Conservation (phyloP, 495 filamentous ascomycete genomes). For the Trichocladium uniseriatum region DNA sequence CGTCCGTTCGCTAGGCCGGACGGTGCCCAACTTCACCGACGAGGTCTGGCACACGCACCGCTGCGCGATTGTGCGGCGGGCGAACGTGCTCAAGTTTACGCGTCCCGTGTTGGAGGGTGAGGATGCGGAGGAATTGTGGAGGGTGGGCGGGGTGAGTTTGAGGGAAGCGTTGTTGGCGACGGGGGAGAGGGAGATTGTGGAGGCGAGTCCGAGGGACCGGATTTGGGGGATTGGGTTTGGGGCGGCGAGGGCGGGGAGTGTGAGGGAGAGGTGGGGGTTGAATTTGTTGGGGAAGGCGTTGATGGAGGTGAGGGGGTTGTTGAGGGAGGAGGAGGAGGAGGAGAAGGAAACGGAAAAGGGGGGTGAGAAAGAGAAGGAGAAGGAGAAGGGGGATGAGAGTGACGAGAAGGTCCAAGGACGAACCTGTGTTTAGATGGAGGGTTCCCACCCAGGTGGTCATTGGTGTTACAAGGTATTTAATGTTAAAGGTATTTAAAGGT, state of each 20-base stretch:
- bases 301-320: constrained; percentile 37
- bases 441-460: too few relatives aligned
- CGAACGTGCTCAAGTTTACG: constrained; percentile 52
- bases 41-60: constrained; percentile 45
- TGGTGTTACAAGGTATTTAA: too few relatives aligned
- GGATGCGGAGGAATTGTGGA: not conserved
- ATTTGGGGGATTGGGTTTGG: constrained; percentile 62
- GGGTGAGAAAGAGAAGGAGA: not conserved
- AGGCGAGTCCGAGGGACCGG: constrained; percentile 51
- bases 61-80: constrained; percentile 49
- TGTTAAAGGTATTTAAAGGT: too few relatives aligned
- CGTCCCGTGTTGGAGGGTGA: constrained; percentile 6
- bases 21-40: constrained; percentile 46
- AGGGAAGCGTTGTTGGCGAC: constrained; percentile 44
- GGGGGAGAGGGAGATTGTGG: constrained; percentile 51
- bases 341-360: constrained; percentile 5
- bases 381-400: not conserved
- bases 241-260: constrained; percentile 37
- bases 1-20: constrained; percentile 48
- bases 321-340: constrained; percentile 36
- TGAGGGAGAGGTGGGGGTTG: constrained; percentile 46
- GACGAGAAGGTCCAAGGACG: not conserved
- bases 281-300: constrained; percentile 56
- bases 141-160: not conserved
- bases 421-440: too few relatives aligned